These are phyloP conservation scores for Backusella luteola DNA, from an alignment of 192 early-diverging fungal genomes.

Conservation along the genomic window DNA sequence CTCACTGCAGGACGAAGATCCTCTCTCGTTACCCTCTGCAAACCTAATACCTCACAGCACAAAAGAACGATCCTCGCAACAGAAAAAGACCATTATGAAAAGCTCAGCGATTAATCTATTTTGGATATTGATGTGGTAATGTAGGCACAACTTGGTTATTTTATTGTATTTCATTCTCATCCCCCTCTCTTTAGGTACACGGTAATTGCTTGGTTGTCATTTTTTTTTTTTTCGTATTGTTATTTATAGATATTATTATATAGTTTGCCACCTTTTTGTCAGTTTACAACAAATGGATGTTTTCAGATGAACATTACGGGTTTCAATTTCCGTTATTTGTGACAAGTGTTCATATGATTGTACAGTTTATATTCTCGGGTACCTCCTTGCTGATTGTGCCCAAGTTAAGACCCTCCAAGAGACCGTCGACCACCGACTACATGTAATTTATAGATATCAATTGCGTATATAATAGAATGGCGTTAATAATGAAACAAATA, in stretches of 20 bases:
- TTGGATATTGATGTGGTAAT: conserved; percentile 31
- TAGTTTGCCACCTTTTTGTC: conserved; percentile 68
- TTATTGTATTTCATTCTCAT: neutral
- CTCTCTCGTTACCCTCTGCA: neutral
- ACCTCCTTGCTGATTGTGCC: conserved; percentile 61
- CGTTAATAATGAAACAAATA: neutral
- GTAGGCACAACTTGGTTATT: neutral
- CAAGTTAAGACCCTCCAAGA: conserved; percentile 52
- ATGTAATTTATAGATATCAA: conserved; percentile 8
- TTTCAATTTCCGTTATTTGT: conserved; percentile 89
- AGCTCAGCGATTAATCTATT: conserved; percentile 19
- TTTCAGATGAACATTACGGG: conserved; percentile 75
- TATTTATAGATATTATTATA: no score
- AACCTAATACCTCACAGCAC: neutral
- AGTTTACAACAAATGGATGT: conserved; percentile 95
- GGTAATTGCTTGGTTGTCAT: neutral
- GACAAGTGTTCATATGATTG: conserved; percentile 79
- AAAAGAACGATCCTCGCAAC: neutral
- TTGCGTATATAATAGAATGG: no score
- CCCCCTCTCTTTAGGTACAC: conserved; percentile 3
- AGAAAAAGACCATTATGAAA: conserved; percentile 10
- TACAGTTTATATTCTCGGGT: conserved; percentile 70
- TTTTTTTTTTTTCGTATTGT: no score
- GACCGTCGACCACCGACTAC: conserved; percentile 52
- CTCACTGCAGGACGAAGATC: conserved; percentile 7